Evolutionary conservation across 2,329 filamentous ascomycete genomes (phyloP), one percentile per base, ranked within the genome.

Genomic region (Aulographum hederae): DNA sequence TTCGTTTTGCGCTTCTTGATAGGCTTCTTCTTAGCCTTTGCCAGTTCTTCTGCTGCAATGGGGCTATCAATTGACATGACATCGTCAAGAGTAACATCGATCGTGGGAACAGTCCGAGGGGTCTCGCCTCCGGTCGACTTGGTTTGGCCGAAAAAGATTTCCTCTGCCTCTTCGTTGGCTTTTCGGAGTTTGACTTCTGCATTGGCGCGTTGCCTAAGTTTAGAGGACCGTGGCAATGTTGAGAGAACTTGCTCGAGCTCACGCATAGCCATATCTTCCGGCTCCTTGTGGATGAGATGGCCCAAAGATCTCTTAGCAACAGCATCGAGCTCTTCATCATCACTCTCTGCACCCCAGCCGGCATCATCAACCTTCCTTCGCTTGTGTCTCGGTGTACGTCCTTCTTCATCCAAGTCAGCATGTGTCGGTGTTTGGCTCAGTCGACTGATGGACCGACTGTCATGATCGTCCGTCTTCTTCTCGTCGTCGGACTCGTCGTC

Each of bases 401-500:
- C 56, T 34, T 65, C 66, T 36, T 63, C 51, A 31, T 67, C 64
- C 28, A 61, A 67, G 2, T 61, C 56, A 19, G 63, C 64, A 12
- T 46, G 49, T 3, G 50, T 53, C 21, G 62, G 61, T 23, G 46
- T 58, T 37, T 61, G 58, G 39, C 62, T 69, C 47, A 66, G 62
- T 26, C 78, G 80, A 51, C 80, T 93, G 28, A 74, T 72, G 30
- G 78, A 78, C 26, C 78, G 70, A 39, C 80, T 92, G 37, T 89
- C 85, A 20, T 73, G 73, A 40, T 89, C 85, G 47, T 92, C 85
- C 20, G 69, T 76, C 31, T 64, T 57, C 29, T 68, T 68, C 39
- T 94, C 84, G 41, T 91, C 61, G 40, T 93, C 85, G 0, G 82
- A 91, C 49, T 94, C 81, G n/a, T 67, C 67, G 23, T 78, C 78